These are phyloP conservation scores for Paraconiothyrium brasiliense DNA, from an alignment of 2,329 filamentous ascomycete genomes.

Conservation along the genomic window DNA sequence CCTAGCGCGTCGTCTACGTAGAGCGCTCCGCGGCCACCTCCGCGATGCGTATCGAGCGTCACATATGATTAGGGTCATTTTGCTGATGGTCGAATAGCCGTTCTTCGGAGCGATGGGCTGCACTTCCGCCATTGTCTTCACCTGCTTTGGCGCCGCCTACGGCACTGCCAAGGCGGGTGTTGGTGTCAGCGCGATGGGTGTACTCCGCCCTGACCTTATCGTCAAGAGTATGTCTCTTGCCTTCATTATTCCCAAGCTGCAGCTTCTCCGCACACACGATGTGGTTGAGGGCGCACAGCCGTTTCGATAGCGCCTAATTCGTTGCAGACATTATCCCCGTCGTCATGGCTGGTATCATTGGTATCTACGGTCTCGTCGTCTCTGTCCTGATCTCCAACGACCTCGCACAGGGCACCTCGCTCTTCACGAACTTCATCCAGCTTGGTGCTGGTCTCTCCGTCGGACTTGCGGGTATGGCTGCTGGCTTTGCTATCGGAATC, in stretches of 20 bases:
- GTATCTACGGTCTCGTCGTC: conserved; percentile 77
- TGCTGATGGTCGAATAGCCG: conserved; percentile 62
- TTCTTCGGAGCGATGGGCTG: conserved; percentile 99
- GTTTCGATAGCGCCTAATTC: conserved; percentile 21
- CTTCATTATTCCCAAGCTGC: not conserved
- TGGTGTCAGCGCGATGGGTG: conserved; percentile 98
- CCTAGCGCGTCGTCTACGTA: conserved; percentile 31
- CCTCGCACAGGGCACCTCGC: conserved; percentile 56
- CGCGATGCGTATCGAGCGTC: conserved; percentile 18
- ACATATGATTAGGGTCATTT: conserved; percentile 13
- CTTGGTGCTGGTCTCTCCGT: conserved; percentile 63
- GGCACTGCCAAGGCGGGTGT: conserved; percentile 99
- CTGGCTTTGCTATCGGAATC: conserved; percentile 77
- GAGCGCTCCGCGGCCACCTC: conserved; percentile 24
- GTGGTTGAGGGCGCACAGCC: not conserved
- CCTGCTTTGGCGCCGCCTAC: conserved; percentile 95
- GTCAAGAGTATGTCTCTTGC: conserved; percentile 87
- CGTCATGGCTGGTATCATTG: conserved; percentile 99
- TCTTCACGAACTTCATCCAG: conserved; percentile 63
- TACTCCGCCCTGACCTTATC: conserved; percentile 95
- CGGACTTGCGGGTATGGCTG: conserved; percentile 89
- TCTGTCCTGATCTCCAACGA: conserved; percentile 65
- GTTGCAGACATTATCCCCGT: conserved; percentile 93
- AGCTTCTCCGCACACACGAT: not conserved
- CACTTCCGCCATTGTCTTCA: conserved; percentile 94